Evolutionary conservation across 345 rosid species (phyloP).

Genomic region (Rhodamnia argentea): DNA sequence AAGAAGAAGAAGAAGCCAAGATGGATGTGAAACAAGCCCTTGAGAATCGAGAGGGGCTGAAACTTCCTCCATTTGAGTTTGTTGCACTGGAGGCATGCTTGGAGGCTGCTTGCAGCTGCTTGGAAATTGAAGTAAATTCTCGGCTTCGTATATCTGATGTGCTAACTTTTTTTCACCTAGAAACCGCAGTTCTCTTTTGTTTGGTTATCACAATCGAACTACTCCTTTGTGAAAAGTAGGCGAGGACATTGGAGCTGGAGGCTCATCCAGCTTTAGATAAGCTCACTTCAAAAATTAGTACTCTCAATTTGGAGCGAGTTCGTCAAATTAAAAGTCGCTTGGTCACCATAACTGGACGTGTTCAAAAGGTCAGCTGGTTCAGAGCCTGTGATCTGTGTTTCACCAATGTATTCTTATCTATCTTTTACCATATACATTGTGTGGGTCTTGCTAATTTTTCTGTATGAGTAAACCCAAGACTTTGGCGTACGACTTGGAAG

Average conservation of each 20-base stretch:
- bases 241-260: slow-evolving; percentile 53
- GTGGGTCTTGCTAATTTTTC: not conserved
- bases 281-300: slow-evolving; percentile 66
- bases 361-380: slow-evolving; percentile 45
- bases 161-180: not conserved
- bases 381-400: not conserved
- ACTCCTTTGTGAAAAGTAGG: slow-evolving; percentile 19
- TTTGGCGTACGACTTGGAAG: not conserved
- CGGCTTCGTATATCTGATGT: not conserved
- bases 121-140: slow-evolving; percentile 44
- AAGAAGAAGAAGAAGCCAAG: slow-evolving; percentile 25
- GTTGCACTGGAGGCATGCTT: slow-evolving; percentile 65
- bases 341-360: slow-evolving; percentile 64
- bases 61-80: slow-evolving; percentile 58
- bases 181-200: not conserved
- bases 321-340: slow-evolving; percentile 62
- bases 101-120: slow-evolving; percentile 65
- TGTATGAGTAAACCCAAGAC: not conserved
- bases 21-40: slow-evolving; percentile 44
- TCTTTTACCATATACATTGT: not conserved
- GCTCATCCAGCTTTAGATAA: slow-evolving; percentile 66
- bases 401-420: not conserved
- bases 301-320: slow-evolving; percentile 62
- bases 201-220: not conserved
- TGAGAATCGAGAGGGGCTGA: slow-evolving; percentile 49